Conservation (phyloP, 106 monocot species). For the Dioscorea alata region DNA sequence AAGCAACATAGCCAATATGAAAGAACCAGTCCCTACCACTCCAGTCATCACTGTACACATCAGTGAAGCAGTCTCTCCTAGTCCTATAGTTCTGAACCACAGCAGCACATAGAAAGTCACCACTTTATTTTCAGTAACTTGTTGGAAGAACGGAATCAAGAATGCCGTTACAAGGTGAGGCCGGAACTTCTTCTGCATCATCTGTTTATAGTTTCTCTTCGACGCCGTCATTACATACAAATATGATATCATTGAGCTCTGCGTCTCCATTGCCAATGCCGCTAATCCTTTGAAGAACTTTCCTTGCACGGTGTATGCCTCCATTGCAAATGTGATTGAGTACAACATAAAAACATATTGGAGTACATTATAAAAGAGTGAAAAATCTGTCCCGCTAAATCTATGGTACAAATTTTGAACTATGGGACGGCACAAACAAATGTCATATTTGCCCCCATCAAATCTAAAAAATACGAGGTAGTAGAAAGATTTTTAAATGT, state of each 20-base stretch:
- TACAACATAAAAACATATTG: no score
- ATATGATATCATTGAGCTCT: conserved; percentile 30
- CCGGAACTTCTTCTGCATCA: conserved; percentile 15
- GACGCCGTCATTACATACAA: conserved; percentile 4
- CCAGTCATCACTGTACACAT: conserved; percentile 28
- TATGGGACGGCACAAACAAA: no score
- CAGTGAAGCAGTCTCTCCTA: conserved; percentile 36
- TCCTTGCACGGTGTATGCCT: neutral
- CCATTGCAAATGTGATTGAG: no score
- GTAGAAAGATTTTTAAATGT: no score
- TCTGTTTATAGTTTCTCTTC: conserved; percentile 1
- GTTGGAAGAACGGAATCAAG: conserved; percentile 29
- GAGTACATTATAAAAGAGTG: no score
- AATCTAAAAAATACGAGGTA: no score
- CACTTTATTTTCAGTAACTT: conserved; percentile 48
- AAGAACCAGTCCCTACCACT: conserved; percentile 15
- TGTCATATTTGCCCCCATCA: no score
- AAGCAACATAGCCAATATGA: conserved; percentile 6
- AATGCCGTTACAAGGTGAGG: conserved; percentile 53
- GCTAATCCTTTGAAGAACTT: conserved; percentile 36
- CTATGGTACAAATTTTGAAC: no score
- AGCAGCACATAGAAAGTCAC: conserved; percentile 42
- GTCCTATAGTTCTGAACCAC: conserved; percentile 29
- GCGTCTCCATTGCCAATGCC: conserved; percentile 26
- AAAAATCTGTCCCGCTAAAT: no score